These are phyloP conservation scores for Hymenoscyphus scutula DNA, from an alignment of 2,329 filamentous ascomycete species.

Conservation along the genomic window DNA sequence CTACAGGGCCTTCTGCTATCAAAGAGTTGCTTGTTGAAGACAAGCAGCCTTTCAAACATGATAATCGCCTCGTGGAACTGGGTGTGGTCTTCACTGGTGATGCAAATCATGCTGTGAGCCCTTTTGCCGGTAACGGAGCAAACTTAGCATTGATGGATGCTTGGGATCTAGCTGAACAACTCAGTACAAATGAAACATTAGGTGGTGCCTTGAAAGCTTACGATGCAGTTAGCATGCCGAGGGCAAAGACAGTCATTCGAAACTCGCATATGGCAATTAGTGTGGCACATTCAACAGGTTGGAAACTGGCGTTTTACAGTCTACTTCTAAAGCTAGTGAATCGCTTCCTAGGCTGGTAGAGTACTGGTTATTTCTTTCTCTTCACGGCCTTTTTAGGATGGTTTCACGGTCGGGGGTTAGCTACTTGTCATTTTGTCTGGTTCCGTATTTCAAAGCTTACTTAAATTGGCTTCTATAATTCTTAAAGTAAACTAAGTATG, in stretches of 20 bases:
- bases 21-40: slow-evolving; percentile 44
- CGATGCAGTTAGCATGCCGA: slow-evolving; percentile 39
- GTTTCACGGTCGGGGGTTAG: no score
- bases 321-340: not conserved
- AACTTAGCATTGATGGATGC: slow-evolving; percentile 48
- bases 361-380: not conserved
- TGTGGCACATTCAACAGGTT: not conserved
- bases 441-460: no score
- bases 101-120: slow-evolving; percentile 49
- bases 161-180: slow-evolving; percentile 45
- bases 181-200: slow-evolving; percentile 36
- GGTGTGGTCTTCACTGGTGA: slow-evolving; percentile 48
- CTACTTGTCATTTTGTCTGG: no score
- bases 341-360: not conserved
- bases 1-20: slow-evolving; percentile 41
- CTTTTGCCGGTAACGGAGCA: slow-evolving; percentile 49
- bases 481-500: no score
- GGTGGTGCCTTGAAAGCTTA: slow-evolving; percentile 36
- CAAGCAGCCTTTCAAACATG: slow-evolving; percentile 45
- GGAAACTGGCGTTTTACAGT: not conserved
- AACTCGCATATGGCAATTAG: slow-evolving; percentile 10
- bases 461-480: no score
- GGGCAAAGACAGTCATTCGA: slow-evolving; percentile 27
- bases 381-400: no score
- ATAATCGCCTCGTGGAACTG: slow-evolving; percentile 18